phyloP scores from a whole-genome alignment of 768 basidiomycete species.

The Gloeopeniophorella convolvens region DNA sequence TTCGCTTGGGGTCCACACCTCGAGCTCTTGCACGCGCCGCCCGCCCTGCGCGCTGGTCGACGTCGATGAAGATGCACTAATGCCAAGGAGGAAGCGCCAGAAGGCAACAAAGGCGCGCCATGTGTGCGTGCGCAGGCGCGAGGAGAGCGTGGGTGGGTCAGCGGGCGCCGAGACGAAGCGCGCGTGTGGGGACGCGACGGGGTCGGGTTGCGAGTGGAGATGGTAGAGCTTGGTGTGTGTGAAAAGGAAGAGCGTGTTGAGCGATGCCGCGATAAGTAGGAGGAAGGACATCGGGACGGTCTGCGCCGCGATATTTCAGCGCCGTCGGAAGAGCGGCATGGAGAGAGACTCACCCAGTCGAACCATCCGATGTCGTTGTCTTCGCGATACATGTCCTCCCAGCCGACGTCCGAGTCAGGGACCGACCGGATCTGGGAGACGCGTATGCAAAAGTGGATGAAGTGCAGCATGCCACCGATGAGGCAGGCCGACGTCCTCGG shows the following conservation, averaged over 20 bases:
- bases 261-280: constrained; percentile 45
- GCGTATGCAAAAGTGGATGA: constrained; percentile 60
- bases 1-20: constrained; percentile 72
- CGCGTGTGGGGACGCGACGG: constrained; percentile 63
- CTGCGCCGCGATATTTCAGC: constrained; percentile 31
- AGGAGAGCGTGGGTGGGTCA: constrained; percentile 33
- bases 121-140: constrained; percentile 23
- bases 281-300: constrained; percentile 57
- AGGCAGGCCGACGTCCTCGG: constrained; percentile 60
- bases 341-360: constrained; percentile 55
- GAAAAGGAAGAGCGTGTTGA: constrained; percentile 63
- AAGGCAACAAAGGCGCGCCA: constrained; percentile 51
- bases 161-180: constrained; percentile 53
- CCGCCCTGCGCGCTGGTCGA: constrained; percentile 7
- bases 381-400: constrained; percentile 75
- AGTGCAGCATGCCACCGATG: constrained; percentile 58
- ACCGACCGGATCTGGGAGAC: constrained; percentile 49
- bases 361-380: constrained; percentile 62
- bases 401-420: constrained; percentile 62
- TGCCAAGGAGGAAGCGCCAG: constrained; percentile 62
- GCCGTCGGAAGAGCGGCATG: too few species aligned
- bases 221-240: constrained; percentile 64
- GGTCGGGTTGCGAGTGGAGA: constrained; percentile 56
- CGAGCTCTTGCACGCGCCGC: constrained; percentile 64
- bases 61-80: constrained; percentile 35